Base-by-base conservation (phyloP, 2,329 filamentous ascomycete genomes). In the Cladosporium sp. region DNA sequence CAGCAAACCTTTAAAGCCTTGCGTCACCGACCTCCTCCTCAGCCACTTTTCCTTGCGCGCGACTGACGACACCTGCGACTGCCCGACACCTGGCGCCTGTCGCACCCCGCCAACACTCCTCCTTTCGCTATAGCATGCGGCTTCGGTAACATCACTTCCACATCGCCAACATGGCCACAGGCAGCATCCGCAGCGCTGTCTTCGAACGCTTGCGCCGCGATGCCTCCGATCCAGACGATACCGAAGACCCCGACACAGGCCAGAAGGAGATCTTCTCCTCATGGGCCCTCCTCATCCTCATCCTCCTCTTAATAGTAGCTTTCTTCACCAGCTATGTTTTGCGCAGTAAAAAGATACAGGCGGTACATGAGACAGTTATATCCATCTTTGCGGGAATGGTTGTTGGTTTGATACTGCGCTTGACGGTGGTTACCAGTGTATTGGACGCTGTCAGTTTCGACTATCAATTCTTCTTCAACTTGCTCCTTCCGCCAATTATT, bases 401-500 rank as follows among this genome's bases (percentile, higher is more conserved):
- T 66, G 92, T 99, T 67, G 95, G 95, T 6, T 83, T 99, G 72
- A 86, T 96, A 66, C 88, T 99, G 66, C 88, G 95, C 74, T 82
- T 97, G 68, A 91, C 88, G 51, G 89, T 90, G 61, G 89, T 90
- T 70, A 89, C 92, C 68, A 92, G 90, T 68, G 93, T 99, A 73
- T 90, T 93, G 77, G 91, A 91, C 76, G 89, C 92, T 69, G 93
- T 99, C 75, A 96, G 90, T 79, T 99, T 99, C 83, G 91, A 98
- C 82, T 97, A 97, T 78, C 93, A 98, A 76, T 97, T 98, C 83
- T 99, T 99, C 84, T 99, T 99, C 85, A 99, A 99, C 79, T 87
- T 99, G 54, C 87, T 99, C 14, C 90, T 99, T n/a, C 95, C 95
- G 43, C 95, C 95, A 65, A 99, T 99, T 76, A 99, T 99, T 76